Percentiles rank a stretch among this genome's conserved stretches.
Evolutionary conservation across 2,329 filamentous ascomycete species (phyloP).

Genomic region (Aspergillus hortae): DNA sequence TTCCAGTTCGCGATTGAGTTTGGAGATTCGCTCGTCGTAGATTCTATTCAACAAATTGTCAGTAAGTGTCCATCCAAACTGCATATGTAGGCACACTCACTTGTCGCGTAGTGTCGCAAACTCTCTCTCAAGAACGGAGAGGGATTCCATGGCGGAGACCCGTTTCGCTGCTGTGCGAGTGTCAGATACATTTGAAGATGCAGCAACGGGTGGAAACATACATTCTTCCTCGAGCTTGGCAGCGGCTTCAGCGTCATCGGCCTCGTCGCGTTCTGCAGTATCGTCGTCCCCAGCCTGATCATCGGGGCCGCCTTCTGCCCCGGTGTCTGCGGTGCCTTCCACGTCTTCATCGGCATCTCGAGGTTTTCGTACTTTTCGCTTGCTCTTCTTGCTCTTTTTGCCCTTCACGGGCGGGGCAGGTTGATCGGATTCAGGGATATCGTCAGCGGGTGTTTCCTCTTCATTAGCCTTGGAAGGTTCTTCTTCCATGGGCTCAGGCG

Average conservation of each 20-base stretch:
- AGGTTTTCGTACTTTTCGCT: constrained; percentile 43
- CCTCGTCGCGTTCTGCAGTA: constrained; percentile 45
- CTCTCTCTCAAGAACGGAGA: constrained; percentile 78
- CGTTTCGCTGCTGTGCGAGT: constrained; percentile 65
- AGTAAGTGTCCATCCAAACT: neutral
- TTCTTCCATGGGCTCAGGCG: constrained; percentile 35
- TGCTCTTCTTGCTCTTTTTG: constrained; percentile 45
- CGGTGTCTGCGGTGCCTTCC: constrained; percentile 37
- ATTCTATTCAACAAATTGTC: constrained; percentile 52
- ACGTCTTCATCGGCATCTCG: constrained; percentile 37
- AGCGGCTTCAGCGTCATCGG: constrained; percentile 42
- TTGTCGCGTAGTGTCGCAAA: constrained; percentile 77
- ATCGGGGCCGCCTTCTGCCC: constrained; percentile 43
- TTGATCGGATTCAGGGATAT: constrained; percentile 29
- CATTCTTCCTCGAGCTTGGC: constrained; percentile 53
- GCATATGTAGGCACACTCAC: constrained; percentile 28
- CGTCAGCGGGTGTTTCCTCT: constrained; percentile 30
- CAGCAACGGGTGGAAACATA: constrained; percentile 26
- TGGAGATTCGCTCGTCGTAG: constrained; percentile 81
- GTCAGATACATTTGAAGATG: neutral
- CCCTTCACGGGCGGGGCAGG: constrained; percentile 28
- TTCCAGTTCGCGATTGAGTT: constrained; percentile 67
- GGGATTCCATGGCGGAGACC: constrained; percentile 72
- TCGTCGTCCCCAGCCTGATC: constrained; percentile 50
- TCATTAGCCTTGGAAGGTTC: constrained; percentile 27